phyloP scores from a whole-genome alignment of 2,329 filamentous ascomycete species.

The Drechslerella dactyloides region DNA sequence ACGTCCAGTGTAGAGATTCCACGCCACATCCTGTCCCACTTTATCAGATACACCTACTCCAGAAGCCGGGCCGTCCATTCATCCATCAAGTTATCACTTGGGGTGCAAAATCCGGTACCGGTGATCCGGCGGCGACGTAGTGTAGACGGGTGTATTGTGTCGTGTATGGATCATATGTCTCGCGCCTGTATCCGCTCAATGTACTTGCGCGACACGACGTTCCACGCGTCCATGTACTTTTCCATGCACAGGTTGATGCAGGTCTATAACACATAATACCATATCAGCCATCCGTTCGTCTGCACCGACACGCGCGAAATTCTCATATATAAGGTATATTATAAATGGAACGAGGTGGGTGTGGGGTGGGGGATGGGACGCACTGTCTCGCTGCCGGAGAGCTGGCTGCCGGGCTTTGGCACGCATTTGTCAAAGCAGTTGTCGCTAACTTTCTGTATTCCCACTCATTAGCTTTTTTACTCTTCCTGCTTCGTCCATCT shows the following conservation, averaged over 20 bases:
- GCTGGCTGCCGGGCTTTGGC: conserved; percentile 70
- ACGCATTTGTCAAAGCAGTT: conserved; percentile 82
- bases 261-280: conserved; percentile 58
- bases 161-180: conserved; percentile 15
- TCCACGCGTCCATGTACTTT: conserved; percentile 83
- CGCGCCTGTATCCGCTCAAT: conserved; percentile 68
- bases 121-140: no score
- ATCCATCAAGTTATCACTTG: no score
- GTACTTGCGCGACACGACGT: conserved; percentile 73
- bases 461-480: neutral
- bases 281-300: neutral
- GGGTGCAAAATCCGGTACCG: no score
- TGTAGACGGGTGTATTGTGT: no score
- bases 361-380: neutral
- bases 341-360: neutral
- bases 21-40: no score
- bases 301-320: neutral
- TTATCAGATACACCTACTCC: no score
- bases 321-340: neutral
- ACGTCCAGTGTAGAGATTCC: no score
- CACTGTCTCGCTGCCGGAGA: conserved; percentile 69
- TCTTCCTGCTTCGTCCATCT: no score
- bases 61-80: no score
- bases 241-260: conserved; percentile 81
- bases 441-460: conserved; percentile 74